phyloP scores from a whole-genome alignment of 1,139 yeast species.

The Pichia norvegensis region DNA sequence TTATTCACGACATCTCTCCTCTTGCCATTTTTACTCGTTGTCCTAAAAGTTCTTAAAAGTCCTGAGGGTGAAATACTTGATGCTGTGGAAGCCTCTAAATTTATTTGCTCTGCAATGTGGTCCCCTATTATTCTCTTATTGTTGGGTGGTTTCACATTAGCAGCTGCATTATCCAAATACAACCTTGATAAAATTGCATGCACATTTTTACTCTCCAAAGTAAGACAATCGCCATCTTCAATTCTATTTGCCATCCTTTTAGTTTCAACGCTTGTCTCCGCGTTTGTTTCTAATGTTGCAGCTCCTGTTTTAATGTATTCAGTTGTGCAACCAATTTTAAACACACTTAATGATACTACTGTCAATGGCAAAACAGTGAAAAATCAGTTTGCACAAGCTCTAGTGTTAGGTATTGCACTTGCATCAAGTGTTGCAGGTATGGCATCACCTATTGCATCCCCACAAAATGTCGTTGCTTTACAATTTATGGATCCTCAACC shows the following conservation, averaged over 20 bases:
- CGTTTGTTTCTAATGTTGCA: constrained; percentile 97
- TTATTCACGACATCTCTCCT: constrained; percentile 75
- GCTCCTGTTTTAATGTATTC: constrained; percentile 91
- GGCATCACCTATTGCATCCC: constrained; percentile 95
- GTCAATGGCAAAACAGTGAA: constrained; percentile 11
- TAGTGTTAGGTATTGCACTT: constrained; percentile 82
- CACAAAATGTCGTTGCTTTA: constrained; percentile 86
- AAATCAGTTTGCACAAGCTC: constrained; percentile 62
- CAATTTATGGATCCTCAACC: constrained; percentile 85
- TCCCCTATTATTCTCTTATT: constrained; percentile 83
- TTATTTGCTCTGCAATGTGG: constrained; percentile 86
- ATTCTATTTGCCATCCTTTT: constrained; percentile 75
- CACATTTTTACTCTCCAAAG: constrained; percentile 68
- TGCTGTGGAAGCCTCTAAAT: constrained; percentile 65
- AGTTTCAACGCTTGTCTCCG: constrained; percentile 76
- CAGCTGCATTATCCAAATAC: constrained; percentile 88
- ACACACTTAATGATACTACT: constrained; percentile 73
- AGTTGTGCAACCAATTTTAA: constrained; percentile 77
- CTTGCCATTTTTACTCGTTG: constrained; percentile 71
- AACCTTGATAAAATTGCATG: constrained; percentile 81
- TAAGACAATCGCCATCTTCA: constrained; percentile 78
- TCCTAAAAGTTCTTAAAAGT: constrained; percentile 60
- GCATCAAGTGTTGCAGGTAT: constrained; percentile 93
- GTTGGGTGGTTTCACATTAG: constrained; percentile 88
- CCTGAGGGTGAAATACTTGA: constrained; percentile 44